phyloP scores from a whole-genome alignment of 306 rosid species.

The Hippophae tibetana region DNA sequence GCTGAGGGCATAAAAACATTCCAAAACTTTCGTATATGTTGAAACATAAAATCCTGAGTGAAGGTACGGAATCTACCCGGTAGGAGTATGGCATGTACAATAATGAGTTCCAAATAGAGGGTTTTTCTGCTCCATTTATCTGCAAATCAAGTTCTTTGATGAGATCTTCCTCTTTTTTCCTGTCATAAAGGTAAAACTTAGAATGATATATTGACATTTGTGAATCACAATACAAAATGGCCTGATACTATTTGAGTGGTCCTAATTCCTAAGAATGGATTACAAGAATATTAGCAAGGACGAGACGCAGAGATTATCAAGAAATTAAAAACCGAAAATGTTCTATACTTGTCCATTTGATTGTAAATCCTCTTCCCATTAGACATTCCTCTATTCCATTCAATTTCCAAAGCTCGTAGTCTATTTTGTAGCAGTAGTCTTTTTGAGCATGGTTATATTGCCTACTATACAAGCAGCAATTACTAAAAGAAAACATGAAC shows the following conservation, averaged over 20 bases:
- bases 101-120: conserved; percentile 67
- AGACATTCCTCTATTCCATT: conserved; percentile 79
- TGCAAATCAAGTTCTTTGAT: conserved; percentile 84
- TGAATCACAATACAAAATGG: conserved; percentile 7
- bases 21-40: background rate
- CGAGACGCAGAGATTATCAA: conserved; percentile 6
- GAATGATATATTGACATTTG: conserved; percentile 4
- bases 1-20: background rate
- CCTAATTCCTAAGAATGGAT: conserved; percentile 7
- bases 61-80: conserved; percentile 48
- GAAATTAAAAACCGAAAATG: background rate
- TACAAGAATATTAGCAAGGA: conserved; percentile 8
- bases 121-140: conserved; percentile 79
- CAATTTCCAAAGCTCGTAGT: conserved; percentile 76
- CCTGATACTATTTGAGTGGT: conserved; percentile 6
- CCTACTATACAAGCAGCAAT: conserved; percentile 40
- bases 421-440: conserved; percentile 97
- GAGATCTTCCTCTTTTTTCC: conserved; percentile 70
- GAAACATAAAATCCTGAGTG: conserved; percentile 15
- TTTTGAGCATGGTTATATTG: conserved; percentile 81
- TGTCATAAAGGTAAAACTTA: conserved; percentile 21
- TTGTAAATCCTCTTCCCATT: conserved; percentile 74
- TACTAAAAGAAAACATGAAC: no score
- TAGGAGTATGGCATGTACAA: conserved; percentile 61
- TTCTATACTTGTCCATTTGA: conserved; percentile 63